These are phyloP conservation scores for Chalciporus chontae DNA, from an alignment of 768 basidiomycete genomes.

Conservation along the genomic window DNA sequence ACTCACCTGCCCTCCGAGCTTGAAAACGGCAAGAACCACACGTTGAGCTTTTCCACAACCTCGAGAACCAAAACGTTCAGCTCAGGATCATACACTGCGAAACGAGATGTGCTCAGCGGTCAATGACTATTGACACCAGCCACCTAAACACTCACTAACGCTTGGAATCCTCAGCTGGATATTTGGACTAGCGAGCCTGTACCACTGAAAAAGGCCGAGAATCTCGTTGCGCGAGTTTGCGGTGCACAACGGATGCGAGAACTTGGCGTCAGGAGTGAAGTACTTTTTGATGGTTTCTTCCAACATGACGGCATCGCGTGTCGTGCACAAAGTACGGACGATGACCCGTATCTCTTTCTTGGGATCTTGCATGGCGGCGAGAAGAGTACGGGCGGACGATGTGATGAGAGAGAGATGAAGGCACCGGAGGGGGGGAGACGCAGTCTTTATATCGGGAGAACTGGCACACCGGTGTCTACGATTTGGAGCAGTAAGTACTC, in stretches of 20 bases:
- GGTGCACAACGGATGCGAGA: slow-evolving; percentile 57
- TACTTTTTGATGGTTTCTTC: slow-evolving; percentile 45
- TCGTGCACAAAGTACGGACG: slow-evolving; percentile 43
- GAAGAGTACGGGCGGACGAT: neutral
- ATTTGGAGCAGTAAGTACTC: too few relatives aligned
- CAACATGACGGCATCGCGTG: slow-evolving; percentile 48
- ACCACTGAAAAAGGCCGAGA: slow-evolving; percentile 64
- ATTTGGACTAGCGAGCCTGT: slow-evolving; percentile 56
- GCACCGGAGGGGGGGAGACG: neutral
- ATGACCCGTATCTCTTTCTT: slow-evolving; percentile 45
- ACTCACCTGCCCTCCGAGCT: slow-evolving; percentile 46
- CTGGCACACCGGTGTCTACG: neutral
- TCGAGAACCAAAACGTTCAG: slow-evolving; percentile 47
- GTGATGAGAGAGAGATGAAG: neutral
- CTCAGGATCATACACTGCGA: slow-evolving; percentile 46
- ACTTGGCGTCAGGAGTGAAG: slow-evolving; percentile 51
- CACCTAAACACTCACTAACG: slow-evolving; percentile 38
- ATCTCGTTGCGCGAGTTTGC: slow-evolving; percentile 53
- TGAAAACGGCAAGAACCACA: slow-evolving; percentile 49
- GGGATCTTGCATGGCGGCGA: slow-evolving; percentile 51
- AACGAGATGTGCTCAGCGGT: neutral
- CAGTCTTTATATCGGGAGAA: slow-evolving; percentile 13
- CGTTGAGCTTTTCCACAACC: slow-evolving; percentile 36
- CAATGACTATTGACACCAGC: neutral
- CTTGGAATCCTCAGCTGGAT: slow-evolving; percentile 39